Percentiles rank a stretch among this genome's conserved stretches.
Evolutionary conservation across 2,329 filamentous ascomycete genomes (phyloP).

Genomic region (Cordyceps militaris): DNA sequence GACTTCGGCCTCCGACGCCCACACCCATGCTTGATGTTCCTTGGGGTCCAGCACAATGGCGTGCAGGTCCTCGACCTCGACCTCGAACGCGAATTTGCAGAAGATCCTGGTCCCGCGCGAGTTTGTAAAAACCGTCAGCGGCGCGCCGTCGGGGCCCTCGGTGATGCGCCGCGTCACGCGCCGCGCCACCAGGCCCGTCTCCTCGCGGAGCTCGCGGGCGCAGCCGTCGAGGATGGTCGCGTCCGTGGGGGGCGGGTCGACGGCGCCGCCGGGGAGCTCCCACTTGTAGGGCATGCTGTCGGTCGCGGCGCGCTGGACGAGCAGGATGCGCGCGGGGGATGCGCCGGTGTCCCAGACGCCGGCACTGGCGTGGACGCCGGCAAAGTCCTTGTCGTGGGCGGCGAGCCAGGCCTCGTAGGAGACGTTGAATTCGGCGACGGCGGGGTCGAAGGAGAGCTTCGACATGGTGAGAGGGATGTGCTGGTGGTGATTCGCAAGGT

Average conservation of each 20-base stretch:
- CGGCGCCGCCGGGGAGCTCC: conserved; percentile 44
- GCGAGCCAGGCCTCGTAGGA: conserved; percentile 21
- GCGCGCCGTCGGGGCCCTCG: conserved; percentile 19
- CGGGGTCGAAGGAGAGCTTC: conserved; percentile 20
- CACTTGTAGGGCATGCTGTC: conserved; percentile 40
- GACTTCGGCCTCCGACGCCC: conserved; percentile 34
- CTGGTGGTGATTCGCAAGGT: background rate
- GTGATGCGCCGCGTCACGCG: conserved; percentile 24
- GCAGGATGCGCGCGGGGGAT: conserved; percentile 28
- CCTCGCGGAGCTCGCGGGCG: conserved; percentile 43
- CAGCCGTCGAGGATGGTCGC: conserved; percentile 34
- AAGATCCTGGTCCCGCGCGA: conserved; percentile 24
- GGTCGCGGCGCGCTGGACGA: conserved; percentile 38
- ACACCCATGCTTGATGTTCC: conserved; percentile 35
- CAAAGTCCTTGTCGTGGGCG: conserved; percentile 20
- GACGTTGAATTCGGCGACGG: conserved; percentile 20
- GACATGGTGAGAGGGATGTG: conserved; percentile 5
- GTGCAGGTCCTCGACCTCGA: conserved; percentile 22
- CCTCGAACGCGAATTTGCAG: conserved; percentile 30
- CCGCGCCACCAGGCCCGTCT: conserved; percentile 32
- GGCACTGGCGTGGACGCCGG: conserved; percentile 27
- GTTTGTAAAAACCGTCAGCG: conserved; percentile 27
- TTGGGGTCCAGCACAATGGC: conserved; percentile 31
- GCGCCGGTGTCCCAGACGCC: conserved; percentile 27
- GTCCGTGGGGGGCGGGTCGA: conserved; percentile 36